Evolutionary conservation across 1,284 basidiomycete genomes (phyloP), one percentile per base, ranked within the genome.

Genomic region (Volvariella volvacea): DNA sequence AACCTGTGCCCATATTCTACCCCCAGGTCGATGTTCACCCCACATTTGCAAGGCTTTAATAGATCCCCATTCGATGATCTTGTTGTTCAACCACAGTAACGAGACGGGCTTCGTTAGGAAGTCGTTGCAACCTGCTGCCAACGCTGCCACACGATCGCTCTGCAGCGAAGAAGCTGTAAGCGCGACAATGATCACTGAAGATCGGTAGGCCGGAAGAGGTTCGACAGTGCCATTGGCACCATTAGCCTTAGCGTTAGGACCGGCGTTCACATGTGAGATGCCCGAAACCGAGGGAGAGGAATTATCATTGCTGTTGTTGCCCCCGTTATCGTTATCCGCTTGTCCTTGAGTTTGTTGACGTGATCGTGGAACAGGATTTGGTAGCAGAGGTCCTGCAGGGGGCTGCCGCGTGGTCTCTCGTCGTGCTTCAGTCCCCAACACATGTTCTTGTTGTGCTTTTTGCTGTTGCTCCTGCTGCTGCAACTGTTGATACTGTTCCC

Each of bases 111-210:
- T 99, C 40, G 94, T 99, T 46, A 99, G 67, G 66, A 98, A 99
- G 63, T 99, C 96, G 57, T 99, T 99, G 67, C 96, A 99, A 2
- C 96, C 96, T 0, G 96, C 96, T 0, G 91, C 94, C 7, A 99
- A 78, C 14, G 96, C 96, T 17, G 87, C 87, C 30, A 97, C 92
- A 70, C 96, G 83, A 73, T 99, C 96, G 47, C 82, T 85, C 60
- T 92, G 88, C 28, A 95, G 69, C 19, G 85, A 93, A 16, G 94
- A 97, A 1, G 96, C 96, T 0, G 96, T 99, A 33, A 99, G 74
- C 10, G 96, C 96, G 50, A 99, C 95, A 54, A 99, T 99, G 64
- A 99, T 99, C 50, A 99, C 96, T 1, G 92, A 92, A 7, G 92
- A 92, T 19, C 84, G 84, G 58, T 92, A 90, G 25, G 12, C 25